Evolutionary conservation across 2,329 filamentous ascomycete species (phyloP), one percentile per base, ranked within the genome.

Genomic region (Aspergillus aculeatus): DNA sequence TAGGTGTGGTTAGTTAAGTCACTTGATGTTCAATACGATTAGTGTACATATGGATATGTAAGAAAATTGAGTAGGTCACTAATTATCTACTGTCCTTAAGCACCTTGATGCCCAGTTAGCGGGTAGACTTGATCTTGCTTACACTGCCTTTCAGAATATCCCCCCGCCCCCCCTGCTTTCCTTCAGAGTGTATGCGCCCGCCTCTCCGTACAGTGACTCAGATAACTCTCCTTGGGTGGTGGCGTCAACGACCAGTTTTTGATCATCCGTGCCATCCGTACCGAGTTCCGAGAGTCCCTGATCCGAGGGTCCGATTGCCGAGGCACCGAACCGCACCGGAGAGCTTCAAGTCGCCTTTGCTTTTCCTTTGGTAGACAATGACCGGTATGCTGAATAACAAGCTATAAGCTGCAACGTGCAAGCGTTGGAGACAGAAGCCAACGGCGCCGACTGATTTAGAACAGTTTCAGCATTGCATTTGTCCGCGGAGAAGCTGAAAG

Each of bases 401-500:
- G 38, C 38, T 19, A 19, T 44, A n/a, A 44, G 14, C 16, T 44
- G 16, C 3, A 44, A 44, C 5, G 6, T 44, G 14, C 38, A 44
- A n/a, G 6, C 6, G 16, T 29, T 54, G 38, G 19, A 21, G 19
- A 26, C 29, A 16, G 24, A 9, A 19, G 10, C 11, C 32, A 52
- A 47, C 53, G 29, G 26, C 41, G 12, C 9, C 7, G 21, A 29
- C n/a, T 29, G 14, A 26, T 48, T 35, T n/a, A 24, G 41, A 19
- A 31, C 44, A 26, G 53, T 55, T 55, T 55, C 53, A 55, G 26
- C 53, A 55, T 48, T 12, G n/a, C 53, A 44, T 19, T 44, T 44
- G 16, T 16, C 53, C 48, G 29, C 26, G 26, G 53, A 14, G 53
- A 55, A 55, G 53, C 47, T 55, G 41, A 32, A 35, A 47, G 29